A percentile compares a stretch with the other conserved stretches of the same genome.
These are phyloP conservation scores for Trichocomaceae sp. DNA, from an alignment of 2,329 filamentous ascomycete species.

Conservation along the genomic window DNA sequence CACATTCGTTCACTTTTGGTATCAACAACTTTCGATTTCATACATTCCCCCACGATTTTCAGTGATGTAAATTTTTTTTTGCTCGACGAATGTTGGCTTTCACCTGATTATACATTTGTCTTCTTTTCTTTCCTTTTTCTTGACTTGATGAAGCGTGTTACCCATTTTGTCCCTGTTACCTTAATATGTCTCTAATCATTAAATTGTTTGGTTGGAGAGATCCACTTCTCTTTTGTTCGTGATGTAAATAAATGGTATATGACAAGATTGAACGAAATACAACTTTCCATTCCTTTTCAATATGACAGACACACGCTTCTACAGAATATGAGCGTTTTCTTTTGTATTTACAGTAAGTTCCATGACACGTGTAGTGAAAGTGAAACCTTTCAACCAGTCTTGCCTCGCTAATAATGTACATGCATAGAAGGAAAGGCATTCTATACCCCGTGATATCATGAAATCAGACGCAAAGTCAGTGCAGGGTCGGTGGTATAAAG, in stretches of 20 bases:
- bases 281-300: not conserved
- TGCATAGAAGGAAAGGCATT: not conserved
- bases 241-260: not conserved
- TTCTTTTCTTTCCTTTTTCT: not conserved
- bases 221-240: not conserved
- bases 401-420: not conserved
- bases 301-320: too few relatives aligned
- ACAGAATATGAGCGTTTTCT: too few relatives aligned
- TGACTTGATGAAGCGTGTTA: not conserved
- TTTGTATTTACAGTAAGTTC: too few relatives aligned
- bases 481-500: not conserved
- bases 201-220: not conserved
- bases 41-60: not conserved
- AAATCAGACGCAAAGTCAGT: not conserved
- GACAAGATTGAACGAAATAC: not conserved
- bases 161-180: not conserved
- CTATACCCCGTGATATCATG: not conserved
- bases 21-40: not conserved
- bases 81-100: not conserved
- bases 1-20: slow-evolving; percentile 1
- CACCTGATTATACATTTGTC: not conserved
- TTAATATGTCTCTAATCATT: not conserved
- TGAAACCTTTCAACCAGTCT: not conserved
- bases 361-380: not conserved
- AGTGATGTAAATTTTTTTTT: not conserved